A percentile compares a stretch with the other conserved stretches of the same genome.
These are phyloP conservation scores for Phytophthora multivora DNA, from an alignment of 352 stramenopile genomes.

Conservation along the genomic window DNA sequence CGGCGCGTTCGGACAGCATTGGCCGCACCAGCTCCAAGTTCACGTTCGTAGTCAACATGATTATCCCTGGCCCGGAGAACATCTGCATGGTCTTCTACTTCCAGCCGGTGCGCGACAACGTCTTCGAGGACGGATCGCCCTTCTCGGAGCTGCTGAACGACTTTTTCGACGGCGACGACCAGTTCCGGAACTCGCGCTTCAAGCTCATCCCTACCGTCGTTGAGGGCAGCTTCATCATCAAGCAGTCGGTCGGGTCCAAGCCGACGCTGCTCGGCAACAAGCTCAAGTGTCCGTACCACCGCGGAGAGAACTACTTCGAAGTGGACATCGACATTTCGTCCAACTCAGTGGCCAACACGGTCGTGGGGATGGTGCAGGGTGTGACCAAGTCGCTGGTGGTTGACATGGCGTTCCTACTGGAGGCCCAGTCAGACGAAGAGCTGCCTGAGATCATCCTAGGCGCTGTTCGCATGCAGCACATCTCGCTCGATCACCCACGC, in stretches of 20 bases:
- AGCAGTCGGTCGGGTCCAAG: constrained; percentile 94
- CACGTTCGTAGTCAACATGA: constrained; percentile 92
- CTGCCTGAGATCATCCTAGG: constrained; percentile 85
- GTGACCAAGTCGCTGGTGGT: constrained; percentile 90
- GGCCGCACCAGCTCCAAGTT: constrained; percentile 78
- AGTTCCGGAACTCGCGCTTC: constrained; percentile 96
- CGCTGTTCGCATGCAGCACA: constrained; percentile 79
- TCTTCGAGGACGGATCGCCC: constrained; percentile 88
- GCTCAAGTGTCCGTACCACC: constrained; percentile 91
- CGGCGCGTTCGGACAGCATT: constrained; percentile 68
- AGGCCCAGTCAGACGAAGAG: constrained; percentile 86
- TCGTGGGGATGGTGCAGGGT: constrained; percentile 89
- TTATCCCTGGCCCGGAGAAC: constrained; percentile 84
- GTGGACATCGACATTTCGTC: constrained; percentile 95
- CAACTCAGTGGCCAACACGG: constrained; percentile 90
- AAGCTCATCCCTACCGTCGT: constrained; percentile 98
- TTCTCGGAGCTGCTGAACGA: constrained; percentile 90
- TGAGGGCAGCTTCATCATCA: constrained; percentile 97
- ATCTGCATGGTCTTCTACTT: constrained; percentile 89
- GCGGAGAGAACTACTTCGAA: constrained; percentile 94
- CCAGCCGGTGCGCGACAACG: constrained; percentile 71
- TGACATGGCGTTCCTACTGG: constrained; percentile 90
- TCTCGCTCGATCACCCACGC: constrained; percentile 79
- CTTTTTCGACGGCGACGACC: constrained; percentile 94
- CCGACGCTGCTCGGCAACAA: constrained; percentile 97